Evolutionary conservation across 257 asterid species (phyloP).

Genomic region (Capsicum rhomboideum): DNA sequence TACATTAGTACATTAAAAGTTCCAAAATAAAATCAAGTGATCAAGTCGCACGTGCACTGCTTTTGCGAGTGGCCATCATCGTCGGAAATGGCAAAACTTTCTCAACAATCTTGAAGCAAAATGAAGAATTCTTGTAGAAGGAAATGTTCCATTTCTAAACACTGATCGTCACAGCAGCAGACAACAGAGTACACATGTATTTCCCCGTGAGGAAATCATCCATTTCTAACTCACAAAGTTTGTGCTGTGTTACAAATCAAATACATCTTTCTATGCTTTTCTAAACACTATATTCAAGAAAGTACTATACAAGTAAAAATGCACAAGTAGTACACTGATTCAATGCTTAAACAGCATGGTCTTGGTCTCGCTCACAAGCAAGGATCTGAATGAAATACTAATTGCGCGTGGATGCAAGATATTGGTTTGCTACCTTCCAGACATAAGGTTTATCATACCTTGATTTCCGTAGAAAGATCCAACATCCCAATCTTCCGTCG

Average conservation of each 20-base stretch:
- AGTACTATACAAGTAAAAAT: conserved; percentile 3
- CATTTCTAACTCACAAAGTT: neutral
- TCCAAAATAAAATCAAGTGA: no score
- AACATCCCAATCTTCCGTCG: conserved; percentile 88
- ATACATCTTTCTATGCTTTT: neutral
- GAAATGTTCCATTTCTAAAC: neutral
- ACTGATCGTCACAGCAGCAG: neutral
- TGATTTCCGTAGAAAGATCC: conserved; percentile 74
- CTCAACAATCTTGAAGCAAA: no score
- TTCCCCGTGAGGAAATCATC: neutral
- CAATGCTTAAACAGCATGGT: neutral
- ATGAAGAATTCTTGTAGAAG: no score
- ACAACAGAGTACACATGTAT: neutral
- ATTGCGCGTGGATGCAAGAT: neutral
- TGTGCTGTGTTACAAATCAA: neutral
- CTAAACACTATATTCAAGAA: neutral
- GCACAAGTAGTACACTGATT: conserved; percentile 5
- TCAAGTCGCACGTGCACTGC: no score
- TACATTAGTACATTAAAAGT: no score
- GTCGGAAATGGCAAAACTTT: no score
- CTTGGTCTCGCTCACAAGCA: neutral
- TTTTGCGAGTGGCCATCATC: no score
- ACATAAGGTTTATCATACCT: conserved; percentile 57
- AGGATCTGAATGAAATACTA: neutral
- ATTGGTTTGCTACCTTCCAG: conserved; percentile 48